Percentiles rank a stretch among this genome's conserved stretches.
Conservation (phyloP, 2,329 filamentous ascomycete genomes). For the Juglanconis oblonga region DNA sequence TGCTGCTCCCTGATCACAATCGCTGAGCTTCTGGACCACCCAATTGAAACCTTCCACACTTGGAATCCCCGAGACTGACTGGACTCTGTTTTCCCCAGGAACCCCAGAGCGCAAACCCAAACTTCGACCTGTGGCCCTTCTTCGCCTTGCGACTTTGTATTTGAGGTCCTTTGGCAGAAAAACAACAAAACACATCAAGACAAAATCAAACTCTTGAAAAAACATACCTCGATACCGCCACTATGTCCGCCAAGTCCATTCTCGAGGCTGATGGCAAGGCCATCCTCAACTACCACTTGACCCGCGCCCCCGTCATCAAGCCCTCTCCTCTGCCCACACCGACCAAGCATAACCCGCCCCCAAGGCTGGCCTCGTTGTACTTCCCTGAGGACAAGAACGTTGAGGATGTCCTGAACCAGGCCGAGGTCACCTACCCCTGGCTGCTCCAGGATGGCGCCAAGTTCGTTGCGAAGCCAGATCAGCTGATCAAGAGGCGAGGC, state of each 20-base stretch:
- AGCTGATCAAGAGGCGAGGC: constrained; percentile 98
- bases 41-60: constrained; percentile 6
- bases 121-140: constrained; percentile 4
- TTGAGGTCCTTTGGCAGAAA: constrained; percentile 11
- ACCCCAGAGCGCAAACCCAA: constrained; percentile 12
- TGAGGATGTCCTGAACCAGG: constrained; percentile 84
- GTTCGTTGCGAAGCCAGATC: constrained; percentile 97
- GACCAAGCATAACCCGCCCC: constrained; percentile 85
- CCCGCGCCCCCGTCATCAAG: constrained; percentile 95
- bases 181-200: constrained; percentile 7
- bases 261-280: constrained; percentile 99
- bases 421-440: constrained; percentile 96
- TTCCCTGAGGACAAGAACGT: constrained; percentile 87
- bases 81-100: constrained; percentile 1
- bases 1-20: background rate
- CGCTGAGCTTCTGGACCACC: background rate
- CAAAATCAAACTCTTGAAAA: constrained; percentile 16
- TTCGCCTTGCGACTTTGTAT: constrained; percentile 18
- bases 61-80: constrained; percentile 13
- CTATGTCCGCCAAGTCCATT: constrained; percentile 95
- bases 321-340: constrained; percentile 84
- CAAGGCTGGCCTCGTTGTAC: constrained; percentile 86
- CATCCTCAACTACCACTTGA: constrained; percentile 99
- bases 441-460: constrained; percentile 77
- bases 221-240: constrained; percentile 26